A percentile compares a stretch with the other conserved stretches of the same genome.
These are phyloP conservation scores for Aleurites moluccanus DNA, from an alignment of 441 rosid genomes.

Conservation along the genomic window DNA sequence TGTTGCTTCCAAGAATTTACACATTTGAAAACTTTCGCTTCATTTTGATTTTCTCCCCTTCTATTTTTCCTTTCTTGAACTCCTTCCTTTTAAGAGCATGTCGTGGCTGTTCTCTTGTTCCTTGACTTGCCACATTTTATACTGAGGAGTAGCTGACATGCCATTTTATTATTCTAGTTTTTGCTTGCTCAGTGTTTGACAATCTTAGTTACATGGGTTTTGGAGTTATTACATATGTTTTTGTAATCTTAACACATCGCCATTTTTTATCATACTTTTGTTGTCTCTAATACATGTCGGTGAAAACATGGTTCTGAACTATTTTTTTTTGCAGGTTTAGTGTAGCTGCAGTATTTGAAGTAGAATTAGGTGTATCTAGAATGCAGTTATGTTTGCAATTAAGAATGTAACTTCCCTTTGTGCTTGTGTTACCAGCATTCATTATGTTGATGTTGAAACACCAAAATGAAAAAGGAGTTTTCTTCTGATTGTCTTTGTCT, in stretches of 20 bases:
- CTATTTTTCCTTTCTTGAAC: too few species aligned
- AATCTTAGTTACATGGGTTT: background rate
- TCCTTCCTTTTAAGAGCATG: background rate
- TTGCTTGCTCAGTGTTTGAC: background rate
- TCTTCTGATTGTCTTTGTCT: background rate
- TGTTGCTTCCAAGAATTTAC: background rate
- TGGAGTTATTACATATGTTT: background rate
- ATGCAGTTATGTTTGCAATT: background rate
- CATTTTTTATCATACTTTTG: background rate
- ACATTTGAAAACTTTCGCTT: background rate
- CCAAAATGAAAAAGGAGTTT: background rate
- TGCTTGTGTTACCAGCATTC: background rate
- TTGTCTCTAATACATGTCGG: background rate
- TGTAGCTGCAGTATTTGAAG: background rate
- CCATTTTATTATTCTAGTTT: background rate
- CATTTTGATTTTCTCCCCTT: background rate
- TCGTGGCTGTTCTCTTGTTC: too few species aligned
- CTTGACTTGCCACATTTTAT: background rate
- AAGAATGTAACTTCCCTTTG: background rate
- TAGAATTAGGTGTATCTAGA: background rate
- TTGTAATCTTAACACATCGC: background rate
- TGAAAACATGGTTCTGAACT: background rate
- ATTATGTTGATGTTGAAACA: background rate
- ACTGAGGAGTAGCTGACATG: background rate
- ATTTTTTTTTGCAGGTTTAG: background rate